Conservation (phyloP, 1,284 basidiomycete genomes). For the Ustilago hordei region DNA sequence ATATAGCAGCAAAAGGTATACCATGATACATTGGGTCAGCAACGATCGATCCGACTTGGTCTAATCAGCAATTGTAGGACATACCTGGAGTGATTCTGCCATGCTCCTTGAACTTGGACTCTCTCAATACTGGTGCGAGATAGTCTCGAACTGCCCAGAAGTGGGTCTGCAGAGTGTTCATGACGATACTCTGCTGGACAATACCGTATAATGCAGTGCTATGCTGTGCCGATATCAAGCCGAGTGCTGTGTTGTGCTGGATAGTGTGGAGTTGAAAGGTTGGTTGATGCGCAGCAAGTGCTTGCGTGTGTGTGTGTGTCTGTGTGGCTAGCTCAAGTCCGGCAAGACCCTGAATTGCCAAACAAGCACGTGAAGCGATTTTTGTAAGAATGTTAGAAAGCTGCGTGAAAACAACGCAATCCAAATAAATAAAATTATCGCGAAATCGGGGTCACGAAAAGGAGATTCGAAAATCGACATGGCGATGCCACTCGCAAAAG, state of each 20-base stretch:
- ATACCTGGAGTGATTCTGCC: constrained; percentile 93
- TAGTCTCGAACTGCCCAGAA: constrained; percentile 97
- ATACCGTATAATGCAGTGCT: neutral
- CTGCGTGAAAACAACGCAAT: neutral
- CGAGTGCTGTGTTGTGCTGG: neutral
- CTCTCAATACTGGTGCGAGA: constrained; percentile 92
- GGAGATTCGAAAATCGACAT: neutral
- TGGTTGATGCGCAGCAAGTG: neutral
- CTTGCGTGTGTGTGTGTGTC: neutral
- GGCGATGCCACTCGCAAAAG: neutral
- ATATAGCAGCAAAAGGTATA: neutral
- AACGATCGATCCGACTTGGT: neutral
- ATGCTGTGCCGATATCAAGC: neutral
- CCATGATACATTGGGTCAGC: neutral
- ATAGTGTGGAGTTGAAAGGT: neutral
- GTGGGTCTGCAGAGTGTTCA: constrained; percentile 74
- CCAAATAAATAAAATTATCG: neutral
- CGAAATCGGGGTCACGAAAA: constrained; percentile 18
- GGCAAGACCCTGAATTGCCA: constrained; percentile 11
- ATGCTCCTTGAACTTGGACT: constrained; percentile 99
- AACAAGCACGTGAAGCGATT: neutral
- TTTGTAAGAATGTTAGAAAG: constrained; percentile 6
- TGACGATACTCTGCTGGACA: neutral
- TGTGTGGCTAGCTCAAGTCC: neutral
- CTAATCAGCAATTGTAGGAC: constrained; percentile 50